phyloP scores from a whole-genome alignment of 192 early-diverging fungal species.

The Podochytrium sp. region DNA sequence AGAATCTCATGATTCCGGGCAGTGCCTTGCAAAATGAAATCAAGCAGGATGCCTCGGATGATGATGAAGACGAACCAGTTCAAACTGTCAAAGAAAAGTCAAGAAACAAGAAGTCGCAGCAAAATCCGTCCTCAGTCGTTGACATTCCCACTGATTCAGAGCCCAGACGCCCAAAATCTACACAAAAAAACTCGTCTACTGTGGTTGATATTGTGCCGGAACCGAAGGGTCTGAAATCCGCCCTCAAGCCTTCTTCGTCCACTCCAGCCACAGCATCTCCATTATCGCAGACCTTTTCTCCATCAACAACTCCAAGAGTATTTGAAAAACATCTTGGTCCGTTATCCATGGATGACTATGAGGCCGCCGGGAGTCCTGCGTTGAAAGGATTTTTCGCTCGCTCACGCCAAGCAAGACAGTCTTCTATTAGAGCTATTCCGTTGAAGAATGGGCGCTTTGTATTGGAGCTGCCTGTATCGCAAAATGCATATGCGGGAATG shows the following conservation, averaged over 20 bases:
- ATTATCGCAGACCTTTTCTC: no score
- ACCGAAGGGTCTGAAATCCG: not conserved
- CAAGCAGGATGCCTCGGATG: not conserved
- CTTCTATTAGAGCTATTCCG: conserved; percentile 25
- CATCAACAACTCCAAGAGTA: not conserved
- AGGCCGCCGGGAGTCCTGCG: not conserved
- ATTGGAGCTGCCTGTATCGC: conserved; percentile 49
- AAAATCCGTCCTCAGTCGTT: not conserved
- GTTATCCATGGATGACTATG: not conserved
- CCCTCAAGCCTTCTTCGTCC: not conserved
- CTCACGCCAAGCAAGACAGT: not conserved
- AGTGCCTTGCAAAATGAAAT: not conserved
- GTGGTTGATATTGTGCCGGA: not conserved
- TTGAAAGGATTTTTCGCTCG: not conserved
- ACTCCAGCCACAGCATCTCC: no score
- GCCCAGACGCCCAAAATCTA: not conserved
- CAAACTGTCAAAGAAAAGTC: not conserved
- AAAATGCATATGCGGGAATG: conserved; percentile 35
- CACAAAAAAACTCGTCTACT: not conserved
- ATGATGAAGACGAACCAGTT: not conserved
- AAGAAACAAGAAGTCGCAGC: not conserved
- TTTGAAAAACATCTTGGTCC: not conserved
- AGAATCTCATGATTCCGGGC: not conserved
- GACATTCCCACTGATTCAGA: no score
- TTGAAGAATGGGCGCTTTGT: conserved; percentile 51